A percentile compares a stretch with the other conserved stretches of the same genome.
phyloP scores from a whole-genome alignment of 805 yeast genomes.

The Kodamaea neixiangensis region DNA sequence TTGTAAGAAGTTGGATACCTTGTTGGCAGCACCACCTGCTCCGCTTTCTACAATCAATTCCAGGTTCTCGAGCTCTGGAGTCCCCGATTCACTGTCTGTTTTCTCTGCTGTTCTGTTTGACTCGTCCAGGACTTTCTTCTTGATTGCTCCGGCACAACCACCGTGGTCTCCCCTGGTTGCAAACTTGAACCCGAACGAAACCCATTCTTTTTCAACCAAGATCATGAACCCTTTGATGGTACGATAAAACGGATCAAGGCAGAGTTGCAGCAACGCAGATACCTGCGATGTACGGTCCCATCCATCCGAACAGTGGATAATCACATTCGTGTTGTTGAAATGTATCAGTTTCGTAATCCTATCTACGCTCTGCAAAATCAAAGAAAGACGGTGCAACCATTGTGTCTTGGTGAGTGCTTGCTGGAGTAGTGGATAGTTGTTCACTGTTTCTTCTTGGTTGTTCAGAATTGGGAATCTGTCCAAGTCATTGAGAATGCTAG shows the following conservation, averaged over 20 bases:
- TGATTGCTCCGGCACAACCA: conserved; percentile 45
- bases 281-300: conserved; percentile 98
- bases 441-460: not conserved
- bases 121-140: conserved; percentile 20
- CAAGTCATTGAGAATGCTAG: conserved; percentile 63
- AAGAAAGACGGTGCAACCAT: conserved; percentile 76
- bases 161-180: conserved; percentile 81
- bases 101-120: conserved; percentile 15
- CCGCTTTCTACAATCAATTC: conserved; percentile 16
- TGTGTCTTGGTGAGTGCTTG: conserved; percentile 62
- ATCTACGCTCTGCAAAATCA: conserved; percentile 74
- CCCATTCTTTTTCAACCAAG: conserved; percentile 92
- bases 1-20: conserved; percentile 39
- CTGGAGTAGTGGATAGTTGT: conserved; percentile 35
- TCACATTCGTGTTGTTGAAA: conserved; percentile 75
- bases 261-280: conserved; percentile 77
- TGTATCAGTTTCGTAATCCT: conserved; percentile 80
- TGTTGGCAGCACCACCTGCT: conserved; percentile 19
- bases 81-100: conserved; percentile 13
- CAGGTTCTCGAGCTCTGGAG: conserved; percentile 12
- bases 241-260: conserved; percentile 87
- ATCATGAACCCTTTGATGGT: conserved; percentile 86
- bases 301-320: conserved; percentile 96
- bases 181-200: conserved; percentile 90
- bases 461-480: conserved; percentile 52